Percentiles rank a stretch among this genome's conserved stretches.
Evolutionary conservation across 495 filamentous ascomycete genomes (phyloP).

Genomic region (Mytilinidion resinicola): DNA sequence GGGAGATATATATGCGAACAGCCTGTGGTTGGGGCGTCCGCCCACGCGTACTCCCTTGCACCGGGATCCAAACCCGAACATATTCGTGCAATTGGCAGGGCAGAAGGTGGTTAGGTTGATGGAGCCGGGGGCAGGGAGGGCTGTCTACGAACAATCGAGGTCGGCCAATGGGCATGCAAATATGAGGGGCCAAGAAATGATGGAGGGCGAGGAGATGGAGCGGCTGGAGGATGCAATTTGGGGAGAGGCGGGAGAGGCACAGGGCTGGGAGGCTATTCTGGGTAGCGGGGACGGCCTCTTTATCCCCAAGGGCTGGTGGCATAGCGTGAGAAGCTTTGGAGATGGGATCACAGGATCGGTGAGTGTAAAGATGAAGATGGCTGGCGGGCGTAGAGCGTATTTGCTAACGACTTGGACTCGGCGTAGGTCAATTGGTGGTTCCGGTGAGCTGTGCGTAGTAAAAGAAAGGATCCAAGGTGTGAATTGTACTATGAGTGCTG

Average conservation of each 20-base stretch:
- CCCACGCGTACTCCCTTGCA: conserved; percentile 87
- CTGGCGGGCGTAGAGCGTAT: background rate
- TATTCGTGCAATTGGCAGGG: conserved; percentile 79
- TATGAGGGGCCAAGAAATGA: conserved; percentile 86
- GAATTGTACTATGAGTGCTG: too few relatives aligned
- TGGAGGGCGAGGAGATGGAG: conserved; percentile 66
- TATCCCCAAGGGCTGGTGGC: conserved; percentile 94
- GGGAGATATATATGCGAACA: conserved; percentile 77
- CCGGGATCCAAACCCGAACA: conserved; percentile 87
- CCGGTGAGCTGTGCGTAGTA: conserved; percentile 39
- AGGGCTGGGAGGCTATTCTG: conserved; percentile 50
- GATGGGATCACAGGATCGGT: conserved; percentile 60
- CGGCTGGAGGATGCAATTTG: conserved; percentile 65
- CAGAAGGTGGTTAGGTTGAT: conserved; percentile 68
- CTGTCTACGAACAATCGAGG: conserved; percentile 55
- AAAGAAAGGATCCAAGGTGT: too few relatives aligned
- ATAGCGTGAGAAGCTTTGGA: conserved; percentile 74
- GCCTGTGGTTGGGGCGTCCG: conserved; percentile 80
- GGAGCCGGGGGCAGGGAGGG: conserved; percentile 51
- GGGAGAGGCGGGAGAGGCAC: conserved; percentile 46
- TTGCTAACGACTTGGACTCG: conserved; percentile 32
- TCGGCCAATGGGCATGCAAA: conserved; percentile 42
- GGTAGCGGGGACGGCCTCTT: conserved; percentile 68
- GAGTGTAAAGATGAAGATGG: conserved; percentile 28
- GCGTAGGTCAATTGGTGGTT: conserved; percentile 91